Percentiles rank a stretch among this genome's conserved stretches.
These are phyloP conservation scores for Agrostemma githago DNA, from an alignment of 148 eudicot species.

Conservation along the genomic window DNA sequence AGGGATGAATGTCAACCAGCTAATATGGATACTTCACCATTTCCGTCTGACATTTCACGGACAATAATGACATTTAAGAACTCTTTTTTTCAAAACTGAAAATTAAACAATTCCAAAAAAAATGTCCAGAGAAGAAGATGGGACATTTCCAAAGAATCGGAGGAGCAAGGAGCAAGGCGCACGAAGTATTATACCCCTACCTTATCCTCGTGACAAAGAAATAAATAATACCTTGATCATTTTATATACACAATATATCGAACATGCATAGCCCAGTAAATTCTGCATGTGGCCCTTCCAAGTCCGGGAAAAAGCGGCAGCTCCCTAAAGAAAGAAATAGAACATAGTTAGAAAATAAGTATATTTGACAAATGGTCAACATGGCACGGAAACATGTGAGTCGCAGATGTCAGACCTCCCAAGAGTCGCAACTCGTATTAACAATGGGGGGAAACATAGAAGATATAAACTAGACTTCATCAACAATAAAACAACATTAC, in stretches of 20 bases:
- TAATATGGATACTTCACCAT: neutral
- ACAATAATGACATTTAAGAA: no score
- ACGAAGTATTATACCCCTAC: neutral
- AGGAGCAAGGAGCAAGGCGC: neutral
- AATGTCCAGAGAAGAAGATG: no score
- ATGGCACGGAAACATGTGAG: neutral
- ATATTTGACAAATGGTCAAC: neutral
- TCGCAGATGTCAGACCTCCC: neutral
- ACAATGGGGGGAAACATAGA: neutral
- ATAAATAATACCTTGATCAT: conserved; percentile 67
- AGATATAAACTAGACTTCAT: neutral
- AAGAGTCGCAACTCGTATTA: neutral
- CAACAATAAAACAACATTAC: conserved; percentile 6
- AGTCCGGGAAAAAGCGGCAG: conserved; percentile 95
- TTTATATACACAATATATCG: conserved; percentile 93
- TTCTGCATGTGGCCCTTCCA: conserved; percentile 99
- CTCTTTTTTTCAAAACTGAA: no score
- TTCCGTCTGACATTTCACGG: neutral
- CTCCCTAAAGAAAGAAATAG: conserved; percentile 55
- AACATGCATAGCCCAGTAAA: conserved; percentile 89
- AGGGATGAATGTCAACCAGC: neutral
- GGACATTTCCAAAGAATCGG: neutral
- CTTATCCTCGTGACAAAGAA: neutral
- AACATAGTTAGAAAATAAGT: conserved; percentile 8
- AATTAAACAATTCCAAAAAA: no score